Percentiles rank a stretch among this genome's conserved stretches.
phyloP scores from a whole-genome alignment of 2,329 filamentous ascomycete genomes.

The Biscogniauxia sp. region DNA sequence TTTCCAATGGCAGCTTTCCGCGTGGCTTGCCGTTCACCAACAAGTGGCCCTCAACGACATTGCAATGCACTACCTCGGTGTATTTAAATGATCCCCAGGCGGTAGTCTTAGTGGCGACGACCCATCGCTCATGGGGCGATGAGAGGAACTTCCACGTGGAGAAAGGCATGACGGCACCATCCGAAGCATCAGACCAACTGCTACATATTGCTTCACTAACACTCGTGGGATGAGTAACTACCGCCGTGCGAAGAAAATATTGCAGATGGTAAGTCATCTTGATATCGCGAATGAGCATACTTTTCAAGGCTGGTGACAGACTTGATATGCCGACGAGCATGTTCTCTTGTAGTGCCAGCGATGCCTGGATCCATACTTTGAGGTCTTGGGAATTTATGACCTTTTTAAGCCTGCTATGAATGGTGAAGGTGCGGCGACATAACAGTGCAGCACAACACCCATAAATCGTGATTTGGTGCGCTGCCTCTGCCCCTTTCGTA shows the following conservation, averaged over 20 bases:
- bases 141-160: slow-evolving; percentile 32
- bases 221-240: slow-evolving; percentile 23
- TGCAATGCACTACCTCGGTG: slow-evolving; percentile 32
- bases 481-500: slow-evolving; percentile 35
- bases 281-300: slow-evolving; percentile 45
- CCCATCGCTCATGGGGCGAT: slow-evolving; percentile 23
- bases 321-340: slow-evolving; percentile 35
- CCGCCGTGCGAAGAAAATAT: slow-evolving; percentile 32
- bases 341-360: slow-evolving; percentile 44
- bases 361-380: slow-evolving; percentile 22
- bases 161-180: slow-evolving; percentile 12
- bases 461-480: slow-evolving; percentile 41
- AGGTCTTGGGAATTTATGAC: slow-evolving; percentile 17
- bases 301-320: slow-evolving; percentile 35
- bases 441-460: slow-evolving; percentile 55
- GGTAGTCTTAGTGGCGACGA: slow-evolving; percentile 13
- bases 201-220: slow-evolving; percentile 34
- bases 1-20: slow-evolving; percentile 49
- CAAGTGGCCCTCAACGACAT: slow-evolving; percentile 35
- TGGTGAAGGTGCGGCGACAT: slow-evolving; percentile 37
- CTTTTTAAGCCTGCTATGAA: slow-evolving; percentile 5
- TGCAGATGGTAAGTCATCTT: slow-evolving; percentile 41
- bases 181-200: slow-evolving; percentile 40
- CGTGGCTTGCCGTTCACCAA: slow-evolving; percentile 37
- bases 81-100: not conserved